These are phyloP conservation scores for Arthroderma sp. DNA, from an alignment of 2,329 filamentous ascomycete species.

Conservation along the genomic window DNA sequence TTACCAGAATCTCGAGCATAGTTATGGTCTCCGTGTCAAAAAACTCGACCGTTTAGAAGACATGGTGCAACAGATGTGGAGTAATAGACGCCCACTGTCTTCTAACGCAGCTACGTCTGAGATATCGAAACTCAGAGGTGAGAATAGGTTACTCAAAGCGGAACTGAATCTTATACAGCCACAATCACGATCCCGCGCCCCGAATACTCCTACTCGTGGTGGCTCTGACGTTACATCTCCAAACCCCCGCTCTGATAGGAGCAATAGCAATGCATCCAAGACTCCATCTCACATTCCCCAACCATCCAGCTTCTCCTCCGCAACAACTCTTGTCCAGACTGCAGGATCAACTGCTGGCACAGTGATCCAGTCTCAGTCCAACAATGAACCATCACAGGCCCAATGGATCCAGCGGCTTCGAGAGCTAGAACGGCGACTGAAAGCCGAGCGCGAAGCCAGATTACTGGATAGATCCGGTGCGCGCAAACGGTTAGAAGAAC, in stretches of 20 bases:
- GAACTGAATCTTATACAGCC: conserved; percentile 55
- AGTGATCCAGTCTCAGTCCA: conserved; percentile 3
- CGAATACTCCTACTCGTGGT: conserved; percentile 22
- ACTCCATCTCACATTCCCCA: conserved; percentile 23
- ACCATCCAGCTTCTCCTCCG: conserved; percentile 18
- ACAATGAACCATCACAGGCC: conserved; percentile 42
- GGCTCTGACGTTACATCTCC: conserved; percentile 12
- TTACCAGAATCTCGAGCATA: conserved; percentile 73
- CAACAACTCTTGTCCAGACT: conserved; percentile 16
- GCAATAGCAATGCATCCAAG: conserved; percentile 14
- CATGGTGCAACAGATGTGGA: conserved; percentile 51
- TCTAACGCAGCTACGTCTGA: conserved; percentile 35
- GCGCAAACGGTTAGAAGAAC: conserved; percentile 62
- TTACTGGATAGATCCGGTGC: conserved; percentile 75
- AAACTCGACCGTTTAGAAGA: conserved; percentile 79
- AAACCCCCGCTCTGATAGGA: conserved; percentile 17
- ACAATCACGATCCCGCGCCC: conserved; percentile 45
- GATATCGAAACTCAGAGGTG: conserved; percentile 43
- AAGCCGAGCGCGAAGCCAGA: conserved; percentile 76
- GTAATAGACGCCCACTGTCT: conserved; percentile 19
- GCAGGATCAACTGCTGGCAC: conserved; percentile 4
- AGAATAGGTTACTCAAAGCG: conserved; percentile 47
- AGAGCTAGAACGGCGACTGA: conserved; percentile 77
- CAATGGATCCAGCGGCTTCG: conserved; percentile 75
- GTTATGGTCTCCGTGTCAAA: conserved; percentile 65